These are phyloP conservation scores for Fraxinus nigra DNA, from an alignment of 305 asterid species.

Conservation along the genomic window DNA sequence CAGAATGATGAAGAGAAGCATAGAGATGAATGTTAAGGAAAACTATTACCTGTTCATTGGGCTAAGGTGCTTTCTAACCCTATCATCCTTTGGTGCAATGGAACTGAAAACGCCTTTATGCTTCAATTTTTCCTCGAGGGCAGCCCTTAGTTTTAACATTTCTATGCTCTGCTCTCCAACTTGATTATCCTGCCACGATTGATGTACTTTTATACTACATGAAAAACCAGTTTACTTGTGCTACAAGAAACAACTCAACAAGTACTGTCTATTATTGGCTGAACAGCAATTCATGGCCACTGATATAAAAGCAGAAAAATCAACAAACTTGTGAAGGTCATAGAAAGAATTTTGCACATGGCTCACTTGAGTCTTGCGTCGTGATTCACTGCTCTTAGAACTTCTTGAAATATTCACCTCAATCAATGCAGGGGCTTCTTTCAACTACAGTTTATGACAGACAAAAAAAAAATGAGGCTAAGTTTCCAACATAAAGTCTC, in stretches of 20 bases:
- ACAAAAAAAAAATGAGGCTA: constrained; percentile 19
- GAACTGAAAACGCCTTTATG: constrained; percentile 69
- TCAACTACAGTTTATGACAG: constrained; percentile 35
- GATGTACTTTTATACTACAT: constrained; percentile 11
- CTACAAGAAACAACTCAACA: constrained; percentile 4
- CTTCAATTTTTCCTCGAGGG: constrained; percentile 80
- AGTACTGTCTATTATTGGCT: not conserved
- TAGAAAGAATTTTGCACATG: not conserved
- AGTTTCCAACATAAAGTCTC: constrained; percentile 14
- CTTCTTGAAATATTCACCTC: constrained; percentile 36
- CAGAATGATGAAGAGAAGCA: not conserved
- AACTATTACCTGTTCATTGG: constrained; percentile 62
- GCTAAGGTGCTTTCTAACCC: constrained; percentile 35
- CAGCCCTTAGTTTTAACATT: constrained; percentile 86
- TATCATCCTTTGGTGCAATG: constrained; percentile 47
- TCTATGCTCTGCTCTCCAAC: constrained; percentile 72
- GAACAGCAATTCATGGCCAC: not conserved
- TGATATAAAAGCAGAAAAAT: not conserved
- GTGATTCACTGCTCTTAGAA: constrained; percentile 33
- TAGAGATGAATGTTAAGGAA: not conserved
- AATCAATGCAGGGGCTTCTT: constrained; percentile 29
- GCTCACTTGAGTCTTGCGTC: constrained; percentile 55
- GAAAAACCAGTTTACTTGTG: constrained; percentile 19
- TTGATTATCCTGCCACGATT: constrained; percentile 52
- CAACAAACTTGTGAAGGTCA: not conserved